Evolutionary conservation across 106 monocot species (phyloP), one percentile per base, ranked within the genome.

Genomic region (Narthecium ossifragum): DNA sequence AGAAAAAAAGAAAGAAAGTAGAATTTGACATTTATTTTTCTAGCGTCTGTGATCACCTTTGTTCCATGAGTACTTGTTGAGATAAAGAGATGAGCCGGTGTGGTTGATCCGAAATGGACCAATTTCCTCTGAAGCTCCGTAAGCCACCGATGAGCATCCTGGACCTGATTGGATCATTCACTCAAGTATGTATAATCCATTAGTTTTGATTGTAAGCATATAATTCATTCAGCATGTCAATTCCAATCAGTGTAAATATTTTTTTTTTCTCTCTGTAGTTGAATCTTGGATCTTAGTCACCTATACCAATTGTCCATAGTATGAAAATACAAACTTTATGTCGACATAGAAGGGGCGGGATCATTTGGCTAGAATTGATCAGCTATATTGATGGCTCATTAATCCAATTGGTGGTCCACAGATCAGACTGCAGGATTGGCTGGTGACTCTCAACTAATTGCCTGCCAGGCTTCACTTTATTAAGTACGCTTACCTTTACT

Each of bases 101-200:
- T 34, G 54, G 46, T 90, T 86, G 52, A 94, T 90, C 65, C 94
- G 51, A 51, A 94, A 94, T 8, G 94, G 94, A 54, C 94, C 94
- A 47, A 94, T 81, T 70, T 94, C 94, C 63, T 94, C 94, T n/a
- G 94, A 94, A 32, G 94, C 94, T 14, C 94, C 94, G 36, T 86
- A 94, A 26, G 94, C 94, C 51, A 94, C 79, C 23, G 94, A 94
- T 6, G 94, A 94, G 67, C 94, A 94, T 30, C 94, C 94, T 0
- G 94, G 94, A 31, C 94, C 94, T 94, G 83, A n/a, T 51, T 4
- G 26, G 65, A 72, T 39, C 1, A 45, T 23, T 39, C 6, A 37
- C 36, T 37, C 7, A 5, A 5, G 11, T 6, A 37, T 37, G 5
- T 6, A 54, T 14, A 54, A 31, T 31, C 18, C 17, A 55, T 37